Evolutionary conservation across 2,329 filamentous ascomycete genomes (phyloP).

Genomic region (Capronia epimyces): DNA sequence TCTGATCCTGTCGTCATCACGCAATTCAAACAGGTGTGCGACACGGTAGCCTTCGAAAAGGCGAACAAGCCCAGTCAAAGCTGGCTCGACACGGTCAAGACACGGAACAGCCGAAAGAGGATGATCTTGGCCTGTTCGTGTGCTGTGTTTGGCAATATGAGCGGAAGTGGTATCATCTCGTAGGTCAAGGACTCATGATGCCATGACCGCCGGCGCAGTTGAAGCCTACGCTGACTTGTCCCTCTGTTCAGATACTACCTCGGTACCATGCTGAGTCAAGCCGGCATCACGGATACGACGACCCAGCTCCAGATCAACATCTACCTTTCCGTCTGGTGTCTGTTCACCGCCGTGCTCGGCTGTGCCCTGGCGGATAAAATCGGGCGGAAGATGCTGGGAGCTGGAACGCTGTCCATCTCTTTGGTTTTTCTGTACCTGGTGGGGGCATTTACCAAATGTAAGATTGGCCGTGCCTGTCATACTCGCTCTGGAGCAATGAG

Average conservation of each 20-base stretch:
- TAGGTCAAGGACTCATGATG: background rate
- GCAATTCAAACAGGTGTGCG: conserved; percentile 6
- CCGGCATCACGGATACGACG: conserved; percentile 42
- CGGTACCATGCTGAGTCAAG: conserved; percentile 41
- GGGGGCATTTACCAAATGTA: conserved; percentile 45
- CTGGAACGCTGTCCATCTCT: conserved; percentile 34
- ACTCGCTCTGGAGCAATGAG: too few species aligned
- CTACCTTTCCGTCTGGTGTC: conserved; percentile 47
- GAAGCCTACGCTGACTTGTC: too few species aligned
- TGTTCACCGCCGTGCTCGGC: conserved; percentile 40
- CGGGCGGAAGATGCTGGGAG: conserved; percentile 40
- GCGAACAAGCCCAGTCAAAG: background rate
- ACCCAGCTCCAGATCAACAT: conserved; percentile 48
- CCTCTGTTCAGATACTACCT: conserved; percentile 41
- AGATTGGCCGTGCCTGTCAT: too few species aligned
- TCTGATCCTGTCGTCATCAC: conserved; percentile 1
- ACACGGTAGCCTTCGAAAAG: conserved; percentile 12
- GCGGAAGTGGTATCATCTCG: conserved; percentile 10
- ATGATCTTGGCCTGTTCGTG: conserved; percentile 4
- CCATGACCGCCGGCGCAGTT: background rate
- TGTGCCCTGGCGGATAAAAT: conserved; percentile 42
- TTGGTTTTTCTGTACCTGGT: conserved; percentile 48
- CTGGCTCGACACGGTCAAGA: conserved; percentile 3
- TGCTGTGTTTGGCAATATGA: conserved; percentile 9
- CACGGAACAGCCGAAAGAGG: conserved; percentile 2